Evolutionary conservation across 140 eudicot genomes (phyloP).

Genomic region (Erigeron philadelphicus): DNA sequence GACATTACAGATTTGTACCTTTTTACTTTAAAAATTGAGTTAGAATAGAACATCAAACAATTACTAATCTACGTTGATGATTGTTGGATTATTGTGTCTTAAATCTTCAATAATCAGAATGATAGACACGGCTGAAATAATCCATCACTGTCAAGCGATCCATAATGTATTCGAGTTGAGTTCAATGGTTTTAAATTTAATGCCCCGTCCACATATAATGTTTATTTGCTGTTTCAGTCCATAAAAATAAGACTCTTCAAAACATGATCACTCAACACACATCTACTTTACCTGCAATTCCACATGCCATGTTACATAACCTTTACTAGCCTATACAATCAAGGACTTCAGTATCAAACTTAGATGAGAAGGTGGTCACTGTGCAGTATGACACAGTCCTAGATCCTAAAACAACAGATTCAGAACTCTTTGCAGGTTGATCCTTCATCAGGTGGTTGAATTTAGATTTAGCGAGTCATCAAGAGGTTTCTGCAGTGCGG

Average conservation of each 20-base stretch:
- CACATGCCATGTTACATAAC: slow-evolving; percentile 24
- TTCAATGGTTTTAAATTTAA: not conserved
- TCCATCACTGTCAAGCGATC: too few relatives aligned
- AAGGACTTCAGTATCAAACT: not conserved
- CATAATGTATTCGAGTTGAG: not conserved
- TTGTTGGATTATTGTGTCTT: too few relatives aligned
- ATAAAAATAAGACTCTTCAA: slow-evolving; percentile 20
- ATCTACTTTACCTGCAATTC: slow-evolving; percentile 19
- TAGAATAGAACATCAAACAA: too few relatives aligned
- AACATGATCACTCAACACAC: slow-evolving; percentile 22
- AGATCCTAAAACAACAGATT: not conserved
- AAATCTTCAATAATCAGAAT: too few relatives aligned
- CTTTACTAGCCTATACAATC: slow-evolving; percentile 18
- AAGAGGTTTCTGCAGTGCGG: slow-evolving; percentile 58
- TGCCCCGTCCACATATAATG: not conserved
- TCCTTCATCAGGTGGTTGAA: slow-evolving; percentile 1
- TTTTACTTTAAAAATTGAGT: too few relatives aligned
- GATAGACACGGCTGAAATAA: too few relatives aligned
- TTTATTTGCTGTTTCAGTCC: slow-evolving; percentile 6
- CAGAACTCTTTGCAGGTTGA: slow-evolving; percentile 2
- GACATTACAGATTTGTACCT: too few relatives aligned
- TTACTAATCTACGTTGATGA: too few relatives aligned
- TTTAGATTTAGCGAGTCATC: slow-evolving; percentile 27
- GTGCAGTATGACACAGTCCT: not conserved
- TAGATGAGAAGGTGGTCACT: not conserved